A percentile compares a stretch with the other conserved stretches of the same genome.
Evolutionary conservation across 176 grass and related monocot genomes (phyloP).

Genomic region (Carex cristatella): DNA sequence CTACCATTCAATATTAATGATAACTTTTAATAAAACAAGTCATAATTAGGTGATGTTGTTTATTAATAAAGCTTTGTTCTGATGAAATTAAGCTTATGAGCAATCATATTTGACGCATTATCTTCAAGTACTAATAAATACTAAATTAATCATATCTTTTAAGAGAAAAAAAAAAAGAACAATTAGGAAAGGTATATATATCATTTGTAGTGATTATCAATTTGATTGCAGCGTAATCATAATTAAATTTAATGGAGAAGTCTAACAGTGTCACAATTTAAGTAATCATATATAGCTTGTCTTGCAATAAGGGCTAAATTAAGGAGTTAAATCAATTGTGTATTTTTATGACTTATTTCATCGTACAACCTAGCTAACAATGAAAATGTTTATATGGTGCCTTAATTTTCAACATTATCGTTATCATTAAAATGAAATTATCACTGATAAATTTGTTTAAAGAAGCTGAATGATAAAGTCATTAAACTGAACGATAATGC

Average conservation of each 20-base stretch:
- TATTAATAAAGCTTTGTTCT: neutral
- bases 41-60: neutral
- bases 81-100: neutral
- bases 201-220: neutral
- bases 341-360: neutral
- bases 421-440: no score
- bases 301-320: neutral
- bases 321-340: neutral
- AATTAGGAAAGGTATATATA: neutral
- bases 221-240: neutral
- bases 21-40: neutral
- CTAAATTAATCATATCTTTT: neutral
- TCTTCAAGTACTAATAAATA: neutral
- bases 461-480: no score
- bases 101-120: neutral
- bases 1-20: neutral
- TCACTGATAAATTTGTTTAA: no score
- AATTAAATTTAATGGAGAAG: neutral
- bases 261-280: neutral
- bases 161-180: neutral
- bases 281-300: neutral
- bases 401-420: no score
- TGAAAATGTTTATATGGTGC: neutral
- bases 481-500: no score
- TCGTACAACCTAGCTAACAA: neutral